Conservation (phyloP, 2,329 filamentous ascomycete genomes). For the Calonectria fujianensis region DNA sequence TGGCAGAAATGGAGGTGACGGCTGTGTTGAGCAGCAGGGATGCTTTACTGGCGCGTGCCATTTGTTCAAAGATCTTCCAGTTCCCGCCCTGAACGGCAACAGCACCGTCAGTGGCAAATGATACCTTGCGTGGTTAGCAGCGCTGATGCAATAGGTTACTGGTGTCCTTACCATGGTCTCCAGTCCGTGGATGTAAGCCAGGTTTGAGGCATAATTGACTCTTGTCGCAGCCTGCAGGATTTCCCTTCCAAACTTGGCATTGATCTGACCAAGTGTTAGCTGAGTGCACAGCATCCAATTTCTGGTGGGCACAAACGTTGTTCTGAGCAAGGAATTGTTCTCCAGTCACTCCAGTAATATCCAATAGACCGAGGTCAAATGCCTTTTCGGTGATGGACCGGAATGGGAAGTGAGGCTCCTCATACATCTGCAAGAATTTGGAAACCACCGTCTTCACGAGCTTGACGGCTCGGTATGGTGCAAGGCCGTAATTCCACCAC, state of each 20-base stretch:
- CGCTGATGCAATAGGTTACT: too few relatives aligned
- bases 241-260: constrained; percentile 81
- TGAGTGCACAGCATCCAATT: not conserved
- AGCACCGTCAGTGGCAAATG: constrained; percentile 91
- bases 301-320: constrained; percentile 62
- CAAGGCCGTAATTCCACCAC: constrained; percentile 88
- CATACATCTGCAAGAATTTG: constrained; percentile 87
- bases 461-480: constrained; percentile 83
- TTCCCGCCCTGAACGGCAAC: constrained; percentile 89
- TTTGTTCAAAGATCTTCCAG: constrained; percentile 93
- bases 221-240: constrained; percentile 93
- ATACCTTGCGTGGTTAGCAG: constrained; percentile 71
- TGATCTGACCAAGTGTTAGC: constrained; percentile 67
- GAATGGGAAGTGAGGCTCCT: constrained; percentile 89
- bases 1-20: constrained; percentile 76
- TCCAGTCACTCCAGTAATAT: constrained; percentile 82
- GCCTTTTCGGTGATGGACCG: constrained; percentile 81
- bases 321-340: constrained; percentile 82
- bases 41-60: constrained; percentile 81
- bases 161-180: constrained; percentile 81
- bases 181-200: constrained; percentile 89
- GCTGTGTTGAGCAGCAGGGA: constrained; percentile 79
- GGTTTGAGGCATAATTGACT: constrained; percentile 95
- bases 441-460: constrained; percentile 83
- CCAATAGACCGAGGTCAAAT: constrained; percentile 79